phyloP scores from a whole-genome alignment of 208 protist genomes.

The Lotmaria passim region DNA sequence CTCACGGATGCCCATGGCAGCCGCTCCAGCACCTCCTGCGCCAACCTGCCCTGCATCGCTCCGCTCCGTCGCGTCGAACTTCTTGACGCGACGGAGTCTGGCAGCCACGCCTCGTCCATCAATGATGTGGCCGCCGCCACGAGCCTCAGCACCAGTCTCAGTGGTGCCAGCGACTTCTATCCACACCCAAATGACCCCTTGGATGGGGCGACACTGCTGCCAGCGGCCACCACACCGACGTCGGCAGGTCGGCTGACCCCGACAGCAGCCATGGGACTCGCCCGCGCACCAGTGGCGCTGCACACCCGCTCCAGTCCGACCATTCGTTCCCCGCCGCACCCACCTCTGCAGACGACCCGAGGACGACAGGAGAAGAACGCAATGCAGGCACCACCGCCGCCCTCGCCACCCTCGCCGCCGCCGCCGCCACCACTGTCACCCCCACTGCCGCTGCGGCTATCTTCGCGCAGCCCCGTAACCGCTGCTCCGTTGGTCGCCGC shows the following conservation, averaged over 20 bases:
- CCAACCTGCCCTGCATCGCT: background rate
- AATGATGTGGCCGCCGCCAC: background rate
- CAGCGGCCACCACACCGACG: too few relatives aligned
- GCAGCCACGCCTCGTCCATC: background rate
- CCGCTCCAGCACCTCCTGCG: background rate
- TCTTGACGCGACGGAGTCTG: background rate
- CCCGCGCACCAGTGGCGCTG: background rate
- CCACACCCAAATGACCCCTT: background rate
- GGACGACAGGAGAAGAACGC: background rate
- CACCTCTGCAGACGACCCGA: background rate
- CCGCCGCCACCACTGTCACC: too few relatives aligned
- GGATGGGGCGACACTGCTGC: too few relatives aligned
- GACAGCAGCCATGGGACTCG: too few relatives aligned
- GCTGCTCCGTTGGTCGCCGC: too few relatives aligned
- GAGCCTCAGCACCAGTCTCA: constrained; percentile 5
- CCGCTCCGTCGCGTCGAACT: background rate
- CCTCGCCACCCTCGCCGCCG: too few relatives aligned
- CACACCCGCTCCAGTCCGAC: background rate
- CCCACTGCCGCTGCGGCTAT: too few relatives aligned
- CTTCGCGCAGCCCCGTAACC: too few relatives aligned
- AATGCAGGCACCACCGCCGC: background rate
- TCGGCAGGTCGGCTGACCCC: too few relatives aligned
- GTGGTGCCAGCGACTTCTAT: background rate
- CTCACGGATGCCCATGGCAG: background rate
- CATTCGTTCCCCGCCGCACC: background rate